Evolutionary conservation across 352 stramenopile genomes (phyloP).

Genomic region (Globisporangium abappressorium): DNA sequence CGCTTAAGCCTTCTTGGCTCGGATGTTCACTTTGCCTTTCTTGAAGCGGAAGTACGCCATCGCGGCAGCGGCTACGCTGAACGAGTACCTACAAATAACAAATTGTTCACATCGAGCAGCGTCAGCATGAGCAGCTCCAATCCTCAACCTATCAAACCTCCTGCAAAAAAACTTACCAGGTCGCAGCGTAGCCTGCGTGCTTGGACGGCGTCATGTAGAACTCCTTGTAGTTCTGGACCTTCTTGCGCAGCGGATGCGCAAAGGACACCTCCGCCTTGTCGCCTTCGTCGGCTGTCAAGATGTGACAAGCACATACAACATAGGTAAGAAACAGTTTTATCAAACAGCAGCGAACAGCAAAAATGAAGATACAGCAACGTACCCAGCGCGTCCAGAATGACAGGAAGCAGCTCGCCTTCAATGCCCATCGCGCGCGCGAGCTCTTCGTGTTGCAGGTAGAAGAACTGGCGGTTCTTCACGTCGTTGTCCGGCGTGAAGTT

Average conservation of each 20-base stretch:
- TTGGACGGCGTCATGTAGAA: constrained; percentile 90
- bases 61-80: constrained; percentile 64
- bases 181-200: constrained; percentile 79
- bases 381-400: constrained; percentile 81
- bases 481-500: constrained; percentile 84
- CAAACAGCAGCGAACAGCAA: constrained; percentile 2
- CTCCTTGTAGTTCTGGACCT: constrained; percentile 70
- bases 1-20: constrained; percentile 7
- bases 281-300: constrained; percentile 31
- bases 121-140: neutral
- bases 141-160: neutral
- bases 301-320: neutral
- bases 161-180: constrained; percentile 50
- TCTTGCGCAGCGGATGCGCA: constrained; percentile 68
- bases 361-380: neutral
- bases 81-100: constrained; percentile 52
- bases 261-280: constrained; percentile 33
- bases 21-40: constrained; percentile 36
- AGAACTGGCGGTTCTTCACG: constrained; percentile 69
- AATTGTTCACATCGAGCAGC: neutral
- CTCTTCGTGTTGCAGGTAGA: constrained; percentile 79
- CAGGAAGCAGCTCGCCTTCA: constrained; percentile 52
- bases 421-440: constrained; percentile 75
- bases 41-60: constrained; percentile 76
- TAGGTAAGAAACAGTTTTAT: neutral